These are phyloP conservation scores for Saturnispora sekii DNA, from an alignment of 805 yeast species.

Conservation along the genomic window DNA sequence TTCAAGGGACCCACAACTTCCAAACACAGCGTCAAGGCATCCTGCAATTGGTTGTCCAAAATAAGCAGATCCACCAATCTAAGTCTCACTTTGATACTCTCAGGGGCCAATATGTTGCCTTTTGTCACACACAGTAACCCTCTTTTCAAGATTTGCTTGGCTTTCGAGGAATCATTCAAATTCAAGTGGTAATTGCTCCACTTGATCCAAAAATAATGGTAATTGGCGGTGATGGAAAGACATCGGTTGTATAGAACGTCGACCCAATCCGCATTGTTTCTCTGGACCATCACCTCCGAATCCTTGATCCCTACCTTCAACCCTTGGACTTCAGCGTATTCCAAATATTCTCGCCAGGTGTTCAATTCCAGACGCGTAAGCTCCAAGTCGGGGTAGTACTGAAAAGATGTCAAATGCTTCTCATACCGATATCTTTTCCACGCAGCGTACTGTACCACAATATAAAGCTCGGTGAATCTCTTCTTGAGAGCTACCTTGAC, in stretches of 20 bases:
- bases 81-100: slow-evolving; percentile 21
- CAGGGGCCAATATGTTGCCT: neutral
- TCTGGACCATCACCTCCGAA: slow-evolving; percentile 13
- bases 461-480: slow-evolving; percentile 41
- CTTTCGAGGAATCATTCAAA: slow-evolving; percentile 24
- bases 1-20: slow-evolving; percentile 23
- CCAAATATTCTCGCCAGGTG: slow-evolving; percentile 50
- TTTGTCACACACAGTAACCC: slow-evolving; percentile 14
- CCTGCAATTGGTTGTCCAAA: slow-evolving; percentile 26
- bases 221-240: slow-evolving; percentile 34
- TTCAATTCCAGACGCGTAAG: slow-evolving; percentile 37
- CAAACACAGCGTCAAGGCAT: slow-evolving; percentile 30
- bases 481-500: slow-evolving; percentile 34
- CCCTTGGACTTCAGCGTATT: slow-evolving; percentile 35
- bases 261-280: slow-evolving; percentile 19
- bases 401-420: slow-evolving; percentile 29
- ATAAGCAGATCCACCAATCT: slow-evolving; percentile 38
- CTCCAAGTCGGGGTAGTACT: slow-evolving; percentile 28
- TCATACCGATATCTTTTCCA: slow-evolving; percentile 45
- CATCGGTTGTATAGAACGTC: slow-evolving; percentile 39
- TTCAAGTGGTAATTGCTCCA: slow-evolving; percentile 35
- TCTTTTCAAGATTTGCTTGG: slow-evolving; percentile 30
- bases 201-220: slow-evolving; percentile 41
- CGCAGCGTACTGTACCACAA: slow-evolving; percentile 44
- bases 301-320: slow-evolving; percentile 17